These are phyloP conservation scores for Penicillium macrosclerotiorum DNA, from an alignment of 495 filamentous ascomycete genomes.

Conservation along the genomic window DNA sequence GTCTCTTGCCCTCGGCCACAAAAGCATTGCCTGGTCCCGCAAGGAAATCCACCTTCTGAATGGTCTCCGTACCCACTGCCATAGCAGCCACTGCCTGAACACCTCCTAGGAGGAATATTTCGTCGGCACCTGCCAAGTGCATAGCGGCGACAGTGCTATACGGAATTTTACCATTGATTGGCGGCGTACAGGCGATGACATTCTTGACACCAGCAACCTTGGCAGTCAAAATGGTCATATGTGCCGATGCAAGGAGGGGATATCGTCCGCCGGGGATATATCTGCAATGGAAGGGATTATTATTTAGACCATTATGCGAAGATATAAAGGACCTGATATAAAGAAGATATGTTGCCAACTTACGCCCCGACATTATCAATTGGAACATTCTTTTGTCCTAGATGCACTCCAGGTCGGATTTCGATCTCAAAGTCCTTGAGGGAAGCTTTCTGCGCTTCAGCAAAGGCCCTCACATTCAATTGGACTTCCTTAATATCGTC, in stretches of 20 bases:
- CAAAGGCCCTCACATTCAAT: constrained; percentile 48
- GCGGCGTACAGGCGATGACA: constrained; percentile 51
- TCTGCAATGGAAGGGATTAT: constrained; percentile 2
- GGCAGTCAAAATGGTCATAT: constrained; percentile 57
- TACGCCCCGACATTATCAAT: constrained; percentile 35
- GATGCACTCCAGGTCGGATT: constrained; percentile 46
- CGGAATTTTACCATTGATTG: constrained; percentile 49
- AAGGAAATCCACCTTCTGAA: constrained; percentile 51
- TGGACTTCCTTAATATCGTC: constrained; percentile 54
- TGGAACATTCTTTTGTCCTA: constrained; percentile 50
- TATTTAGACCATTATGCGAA: neutral
- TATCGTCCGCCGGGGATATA: constrained; percentile 56
- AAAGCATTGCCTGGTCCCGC: constrained; percentile 55
- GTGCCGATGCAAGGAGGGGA: constrained; percentile 52
- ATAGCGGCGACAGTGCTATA: constrained; percentile 51
- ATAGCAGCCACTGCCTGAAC: constrained; percentile 68
- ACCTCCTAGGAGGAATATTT: constrained; percentile 52
- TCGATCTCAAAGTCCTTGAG: constrained; percentile 49
- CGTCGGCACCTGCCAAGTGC: constrained; percentile 51
- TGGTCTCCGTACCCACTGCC: constrained; percentile 76
- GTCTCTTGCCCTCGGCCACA: constrained; percentile 54
- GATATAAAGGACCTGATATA: no score
- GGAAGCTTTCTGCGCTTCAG: constrained; percentile 41
- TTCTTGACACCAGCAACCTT: constrained; percentile 52
- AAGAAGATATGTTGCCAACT: neutral